Evolutionary conservation across 352 stramenopile genomes (phyloP).

Genomic region (Phytophthora vignae): DNA sequence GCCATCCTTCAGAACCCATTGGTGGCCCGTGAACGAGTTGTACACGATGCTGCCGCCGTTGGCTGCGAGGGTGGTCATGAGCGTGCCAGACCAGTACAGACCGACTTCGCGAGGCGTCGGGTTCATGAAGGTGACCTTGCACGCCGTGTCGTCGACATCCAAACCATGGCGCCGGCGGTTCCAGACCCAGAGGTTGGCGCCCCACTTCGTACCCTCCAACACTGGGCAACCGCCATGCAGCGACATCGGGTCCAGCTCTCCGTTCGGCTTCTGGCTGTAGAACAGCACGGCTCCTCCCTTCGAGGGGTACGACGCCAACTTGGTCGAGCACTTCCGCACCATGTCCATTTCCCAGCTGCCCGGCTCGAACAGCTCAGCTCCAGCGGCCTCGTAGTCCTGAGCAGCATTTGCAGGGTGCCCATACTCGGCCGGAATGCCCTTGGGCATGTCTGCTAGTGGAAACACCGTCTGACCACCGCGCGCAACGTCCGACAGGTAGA

Average conservation of each 20-base stretch:
- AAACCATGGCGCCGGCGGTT: constrained; percentile 89
- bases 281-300: constrained; percentile 97
- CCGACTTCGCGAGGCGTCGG: constrained; percentile 55
- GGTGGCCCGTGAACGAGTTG: constrained; percentile 71
- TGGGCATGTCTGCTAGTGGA: constrained; percentile 74
- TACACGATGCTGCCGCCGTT: constrained; percentile 55
- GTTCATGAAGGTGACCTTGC: constrained; percentile 79
- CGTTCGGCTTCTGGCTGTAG: constrained; percentile 97
- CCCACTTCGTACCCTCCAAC: constrained; percentile 94
- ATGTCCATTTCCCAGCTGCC: constrained; percentile 81
- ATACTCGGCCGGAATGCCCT: constrained; percentile 66
- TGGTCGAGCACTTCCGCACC: constrained; percentile 79
- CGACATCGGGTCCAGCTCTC: constrained; percentile 84
- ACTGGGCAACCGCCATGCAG: constrained; percentile 96
- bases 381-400: constrained; percentile 50
- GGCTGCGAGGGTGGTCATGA: constrained; percentile 70
- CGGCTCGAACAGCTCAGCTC: constrained; percentile 66
- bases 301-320: constrained; percentile 78
- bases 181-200: constrained; percentile 98
- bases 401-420: constrained; percentile 54
- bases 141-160: constrained; percentile 49
- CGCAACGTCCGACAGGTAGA: constrained; percentile 86
- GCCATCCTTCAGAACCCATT: constrained; percentile 73
- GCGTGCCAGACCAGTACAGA: constrained; percentile 74
- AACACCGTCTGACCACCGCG: constrained; percentile 88